Evolutionary conservation across 352 stramenopile species (phyloP), one percentile per base, ranked within the genome.

Genomic region (Phytophthora hibernalis): DNA sequence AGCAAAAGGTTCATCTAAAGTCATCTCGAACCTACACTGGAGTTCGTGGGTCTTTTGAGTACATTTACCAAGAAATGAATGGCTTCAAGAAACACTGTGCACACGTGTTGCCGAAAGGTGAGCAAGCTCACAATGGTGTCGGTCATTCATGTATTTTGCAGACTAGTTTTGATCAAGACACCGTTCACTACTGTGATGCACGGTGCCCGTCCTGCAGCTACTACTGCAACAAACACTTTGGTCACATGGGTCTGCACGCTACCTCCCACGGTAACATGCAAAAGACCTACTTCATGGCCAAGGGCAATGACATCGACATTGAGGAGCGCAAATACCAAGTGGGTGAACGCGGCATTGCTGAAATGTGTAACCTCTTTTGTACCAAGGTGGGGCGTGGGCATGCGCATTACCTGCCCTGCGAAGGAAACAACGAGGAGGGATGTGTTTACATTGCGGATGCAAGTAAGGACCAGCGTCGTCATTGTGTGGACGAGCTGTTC

Each of bases 41-140:
- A 9, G 65, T 47, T 12, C 76, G 78, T 7, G 72, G 74, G 1
- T 72, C 71, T 2, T 91, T 92, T 28, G 62, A 83, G 37, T 90
- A 89, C 54, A 78, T 78, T 12, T 80, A 72, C 13, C 75, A 92
- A 40, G 84, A 90, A 42, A 91, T 92, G 84, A 91, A 91, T 44
- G 82, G 80, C 8, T 65, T 54, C 10, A 83, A 84, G 21, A 88
- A 87, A 55, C 76, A 77, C 30, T 91, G 82, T 21, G 62, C 65
- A 1, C 53, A 45, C n/a, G 56, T 77, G 22, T 35, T 91, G 9
- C 44, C 38, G 18, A 53, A 64, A n/a, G 70, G 74, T 9, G 53
- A 84, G n/a, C 51, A 70, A 26, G 54, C 62, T 13, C 82, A 90
- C 26, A 20, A 57, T 3, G 72, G 57, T 0, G 16, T 55, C 22